Conservation (phyloP, 2,329 filamentous ascomycete genomes). For the Fusarium sp. region DNA sequence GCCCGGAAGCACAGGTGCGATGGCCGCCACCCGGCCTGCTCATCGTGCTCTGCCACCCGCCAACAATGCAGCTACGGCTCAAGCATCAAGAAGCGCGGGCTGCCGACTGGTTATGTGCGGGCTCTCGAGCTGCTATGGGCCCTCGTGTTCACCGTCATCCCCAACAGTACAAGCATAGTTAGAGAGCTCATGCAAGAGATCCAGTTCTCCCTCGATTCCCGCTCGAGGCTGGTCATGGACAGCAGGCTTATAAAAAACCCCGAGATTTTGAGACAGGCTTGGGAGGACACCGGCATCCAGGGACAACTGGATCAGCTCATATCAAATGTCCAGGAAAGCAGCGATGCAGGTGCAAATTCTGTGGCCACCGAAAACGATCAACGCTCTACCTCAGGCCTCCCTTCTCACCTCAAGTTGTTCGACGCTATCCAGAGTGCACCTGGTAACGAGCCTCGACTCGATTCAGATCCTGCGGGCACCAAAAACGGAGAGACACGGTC, state of each 20-base stretch:
- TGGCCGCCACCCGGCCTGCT: neutral
- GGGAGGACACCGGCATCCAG: neutral
- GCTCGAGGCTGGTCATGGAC: neutral
- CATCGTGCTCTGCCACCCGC: neutral
- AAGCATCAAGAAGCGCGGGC: neutral
- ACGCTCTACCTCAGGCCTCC: neutral
- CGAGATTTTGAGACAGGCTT: neutral
- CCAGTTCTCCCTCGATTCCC: neutral
- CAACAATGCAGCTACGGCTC: slow-evolving; percentile 1
- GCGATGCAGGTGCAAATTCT: neutral
- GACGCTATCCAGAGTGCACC: neutral
- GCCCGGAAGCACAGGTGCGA: slow-evolving; percentile 1
- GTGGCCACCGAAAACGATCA: neutral
- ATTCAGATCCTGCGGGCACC: neutral
- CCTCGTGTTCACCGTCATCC: neutral
- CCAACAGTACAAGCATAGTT: neutral
- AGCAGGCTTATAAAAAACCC: neutral
- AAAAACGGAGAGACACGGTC: neutral
- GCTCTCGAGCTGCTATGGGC: slow-evolving; percentile 4
- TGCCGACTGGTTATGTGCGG: neutral
- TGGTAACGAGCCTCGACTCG: neutral
- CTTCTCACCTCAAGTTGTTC: neutral
- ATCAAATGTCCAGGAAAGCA: neutral
- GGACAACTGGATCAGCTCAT: neutral
- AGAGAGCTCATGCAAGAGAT: neutral